These are phyloP conservation scores for Fusarium pininemorale DNA, from an alignment of 2,329 filamentous ascomycete species.

Conservation along the genomic window DNA sequence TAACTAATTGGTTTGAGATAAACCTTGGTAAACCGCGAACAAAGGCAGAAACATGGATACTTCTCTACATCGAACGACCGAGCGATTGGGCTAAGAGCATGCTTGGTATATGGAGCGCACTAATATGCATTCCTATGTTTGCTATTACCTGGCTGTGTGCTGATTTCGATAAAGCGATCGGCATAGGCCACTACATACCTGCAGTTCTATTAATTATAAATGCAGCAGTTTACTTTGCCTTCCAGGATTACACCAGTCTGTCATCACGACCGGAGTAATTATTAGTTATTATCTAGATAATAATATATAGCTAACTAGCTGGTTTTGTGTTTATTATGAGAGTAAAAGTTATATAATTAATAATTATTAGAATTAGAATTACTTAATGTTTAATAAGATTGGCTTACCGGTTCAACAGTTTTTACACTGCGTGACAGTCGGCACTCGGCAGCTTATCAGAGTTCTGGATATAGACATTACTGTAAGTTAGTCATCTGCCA, in stretches of 20 bases:
- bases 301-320: background rate
- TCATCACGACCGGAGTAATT: background rate
- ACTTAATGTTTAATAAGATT: background rate
- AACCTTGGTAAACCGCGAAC: too few relatives aligned
- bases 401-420: background rate
- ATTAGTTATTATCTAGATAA: background rate
- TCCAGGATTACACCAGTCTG: background rate
- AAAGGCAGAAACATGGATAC: too few relatives aligned
- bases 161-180: background rate
- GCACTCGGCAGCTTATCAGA: background rate
- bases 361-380: background rate
- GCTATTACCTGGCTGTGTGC: background rate
- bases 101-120: too few relatives aligned
- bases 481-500: background rate
- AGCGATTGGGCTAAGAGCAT: too few relatives aligned
- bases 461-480: background rate
- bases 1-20: too few relatives aligned
- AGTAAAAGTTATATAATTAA: background rate
- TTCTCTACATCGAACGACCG: too few relatives aligned
- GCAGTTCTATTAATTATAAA: background rate
- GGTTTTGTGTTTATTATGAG: background rate
- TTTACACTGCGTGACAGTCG: background rate
- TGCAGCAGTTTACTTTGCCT: background rate
- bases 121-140: background rate
- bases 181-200: background rate